phyloP scores from a whole-genome alignment of 2,329 filamentous ascomycete genomes.

The Elsinoe perseae region DNA sequence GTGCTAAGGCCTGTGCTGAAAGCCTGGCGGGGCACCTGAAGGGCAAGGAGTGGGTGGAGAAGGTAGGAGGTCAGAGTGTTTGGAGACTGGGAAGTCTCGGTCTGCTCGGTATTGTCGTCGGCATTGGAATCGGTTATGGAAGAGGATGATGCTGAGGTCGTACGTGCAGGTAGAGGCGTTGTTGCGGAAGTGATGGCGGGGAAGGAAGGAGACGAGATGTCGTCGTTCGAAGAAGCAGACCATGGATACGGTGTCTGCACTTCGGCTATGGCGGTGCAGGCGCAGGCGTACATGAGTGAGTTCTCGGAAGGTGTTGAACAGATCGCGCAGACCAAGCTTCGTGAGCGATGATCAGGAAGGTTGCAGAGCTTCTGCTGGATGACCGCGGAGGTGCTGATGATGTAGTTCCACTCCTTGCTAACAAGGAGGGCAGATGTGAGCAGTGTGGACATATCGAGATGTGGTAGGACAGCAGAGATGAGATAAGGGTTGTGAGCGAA shows the following conservation, averaged over 20 bases:
- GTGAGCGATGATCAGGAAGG: background rate
- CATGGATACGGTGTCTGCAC: background rate
- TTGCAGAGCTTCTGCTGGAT: conserved; percentile 7
- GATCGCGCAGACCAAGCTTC: background rate
- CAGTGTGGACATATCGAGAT: background rate
- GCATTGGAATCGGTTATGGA: background rate
- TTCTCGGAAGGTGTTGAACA: background rate
- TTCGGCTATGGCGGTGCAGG: background rate
- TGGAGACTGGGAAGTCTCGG: no score
- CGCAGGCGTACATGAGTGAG: background rate
- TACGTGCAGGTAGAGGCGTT: background rate
- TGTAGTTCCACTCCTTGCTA: background rate
- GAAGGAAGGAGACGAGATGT: background rate
- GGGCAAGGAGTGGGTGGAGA: background rate
- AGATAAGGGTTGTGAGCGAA: background rate
- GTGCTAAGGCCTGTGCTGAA: background rate
- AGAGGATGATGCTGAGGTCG: background rate
- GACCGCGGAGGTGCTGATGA: background rate
- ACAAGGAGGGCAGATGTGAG: background rate
- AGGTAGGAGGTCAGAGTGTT: background rate
- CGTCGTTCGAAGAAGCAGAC: background rate
- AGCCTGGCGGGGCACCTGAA: background rate
- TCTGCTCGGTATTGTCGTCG: background rate
- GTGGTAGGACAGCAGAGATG: background rate
- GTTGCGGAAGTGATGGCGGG: background rate